Conservation (phyloP, 2,329 filamentous ascomycete species). For the Chaetomium sp. region DNA sequence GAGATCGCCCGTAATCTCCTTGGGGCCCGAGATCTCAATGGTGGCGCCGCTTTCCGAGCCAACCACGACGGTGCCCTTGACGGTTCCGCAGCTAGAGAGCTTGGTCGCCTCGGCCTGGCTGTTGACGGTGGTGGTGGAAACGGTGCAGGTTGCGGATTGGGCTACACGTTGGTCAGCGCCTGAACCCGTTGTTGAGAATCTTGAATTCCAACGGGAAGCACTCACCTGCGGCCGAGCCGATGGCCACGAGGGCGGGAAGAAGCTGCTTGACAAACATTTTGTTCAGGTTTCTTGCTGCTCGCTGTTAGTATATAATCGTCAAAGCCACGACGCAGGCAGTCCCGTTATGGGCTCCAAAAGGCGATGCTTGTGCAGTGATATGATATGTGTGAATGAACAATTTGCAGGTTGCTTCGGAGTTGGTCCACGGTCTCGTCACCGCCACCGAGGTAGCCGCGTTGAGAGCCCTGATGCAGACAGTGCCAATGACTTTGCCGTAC, state of each 20-base stretch:
- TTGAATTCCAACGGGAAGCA: constrained; percentile 3
- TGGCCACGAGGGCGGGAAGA: constrained; percentile 46
- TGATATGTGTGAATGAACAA: constrained; percentile 12
- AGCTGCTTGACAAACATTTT: constrained; percentile 50
- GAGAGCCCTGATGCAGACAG: not conserved
- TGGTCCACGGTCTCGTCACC: not conserved
- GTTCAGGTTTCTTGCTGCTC: constrained; percentile 35
- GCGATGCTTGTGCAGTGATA: constrained; percentile 21
- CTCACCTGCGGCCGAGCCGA: constrained; percentile 46
- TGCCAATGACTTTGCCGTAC: not conserved
- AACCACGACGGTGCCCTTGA: constrained; percentile 70
- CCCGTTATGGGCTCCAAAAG: not conserved
- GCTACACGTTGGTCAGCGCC: constrained; percentile 35
- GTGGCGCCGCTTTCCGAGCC: constrained; percentile 55
- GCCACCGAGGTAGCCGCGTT: not conserved
- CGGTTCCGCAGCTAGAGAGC: constrained; percentile 66
- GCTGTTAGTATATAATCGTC: constrained; percentile 17
- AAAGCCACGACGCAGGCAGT: no score
- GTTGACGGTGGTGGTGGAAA: constrained; percentile 56
- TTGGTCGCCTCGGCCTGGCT: constrained; percentile 63
- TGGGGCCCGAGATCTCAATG: constrained; percentile 64
- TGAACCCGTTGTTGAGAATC: not conserved
- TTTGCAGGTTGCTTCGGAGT: not conserved
- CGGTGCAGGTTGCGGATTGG: constrained; percentile 38
- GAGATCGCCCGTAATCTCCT: constrained; percentile 59